Conservation (phyloP, 2,329 filamentous ascomycete species). For the Botrytis galanthina region DNA sequence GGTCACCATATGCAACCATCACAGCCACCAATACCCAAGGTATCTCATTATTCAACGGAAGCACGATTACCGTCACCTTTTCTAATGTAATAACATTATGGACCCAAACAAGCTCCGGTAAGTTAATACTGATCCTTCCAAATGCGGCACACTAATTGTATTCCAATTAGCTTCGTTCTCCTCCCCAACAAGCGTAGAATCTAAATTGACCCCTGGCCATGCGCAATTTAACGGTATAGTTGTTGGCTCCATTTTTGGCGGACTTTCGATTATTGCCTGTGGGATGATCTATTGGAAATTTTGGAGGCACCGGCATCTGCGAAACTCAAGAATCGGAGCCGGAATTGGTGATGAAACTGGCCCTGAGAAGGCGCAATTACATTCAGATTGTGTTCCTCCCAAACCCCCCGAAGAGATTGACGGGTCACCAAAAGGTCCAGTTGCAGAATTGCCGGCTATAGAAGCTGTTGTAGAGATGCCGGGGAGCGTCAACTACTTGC, state of each 20-base stretch:
- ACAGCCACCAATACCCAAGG: background rate
- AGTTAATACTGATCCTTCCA: background rate
- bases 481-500: background rate
- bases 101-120: background rate
- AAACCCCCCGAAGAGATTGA: background rate
- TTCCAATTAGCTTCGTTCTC: background rate
- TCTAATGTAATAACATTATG: background rate
- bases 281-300: background rate
- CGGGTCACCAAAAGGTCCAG: background rate
- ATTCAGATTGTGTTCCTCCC: background rate
- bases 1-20: background rate
- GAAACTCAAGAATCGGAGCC: background rate
- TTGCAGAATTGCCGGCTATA: conserved; percentile 6
- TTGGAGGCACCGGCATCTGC: background rate
- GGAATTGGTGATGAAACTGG: background rate
- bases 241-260: background rate
- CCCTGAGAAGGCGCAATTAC: background rate
- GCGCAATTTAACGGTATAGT: background rate
- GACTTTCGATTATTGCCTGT: background rate
- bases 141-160: background rate
- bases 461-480: background rate
- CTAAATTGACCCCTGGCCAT: background rate
- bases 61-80: background rate
- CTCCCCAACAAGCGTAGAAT: background rate
- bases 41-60: background rate